A percentile compares a stretch with the other conserved stretches of the same genome.
phyloP scores from a whole-genome alignment of 176 grass and related monocot genomes.

The Thinopyrum elongatum region DNA sequence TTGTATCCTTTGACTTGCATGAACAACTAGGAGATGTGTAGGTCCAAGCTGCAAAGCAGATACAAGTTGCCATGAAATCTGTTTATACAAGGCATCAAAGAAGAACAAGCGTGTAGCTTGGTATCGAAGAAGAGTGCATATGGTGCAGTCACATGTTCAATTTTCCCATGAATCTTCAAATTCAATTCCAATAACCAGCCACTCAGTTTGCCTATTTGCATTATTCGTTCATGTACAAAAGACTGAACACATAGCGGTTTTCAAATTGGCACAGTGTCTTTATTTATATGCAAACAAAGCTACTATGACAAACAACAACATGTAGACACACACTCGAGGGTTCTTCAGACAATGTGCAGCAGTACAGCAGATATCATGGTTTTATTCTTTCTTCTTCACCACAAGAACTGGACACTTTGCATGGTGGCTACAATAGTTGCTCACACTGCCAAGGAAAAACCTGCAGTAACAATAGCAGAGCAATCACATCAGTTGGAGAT shows the following conservation, averaged over 20 bases:
- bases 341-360: not conserved
- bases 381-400: slow-evolving; percentile 7
- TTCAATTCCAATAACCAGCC: not conserved
- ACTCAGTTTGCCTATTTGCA: not conserved
- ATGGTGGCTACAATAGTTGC: not conserved
- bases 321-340: not conserved
- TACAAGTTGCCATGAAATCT: no score
- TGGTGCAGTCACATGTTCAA: not conserved
- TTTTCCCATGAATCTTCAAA: not conserved
- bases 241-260: not conserved
- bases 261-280: not conserved
- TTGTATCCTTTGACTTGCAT: no score
- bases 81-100: no score
- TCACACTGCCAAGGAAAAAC: slow-evolving; percentile 10
- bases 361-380: not conserved
- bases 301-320: not conserved
- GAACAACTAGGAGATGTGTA: no score
- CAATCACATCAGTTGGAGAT: not conserved
- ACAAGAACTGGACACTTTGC: slow-evolving; percentile 14
- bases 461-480: not conserved
- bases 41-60: no score
- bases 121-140: no score
- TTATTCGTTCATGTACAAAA: not conserved
- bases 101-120: no score
- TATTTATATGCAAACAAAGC: not conserved